Evolutionary conservation across 2,329 filamentous ascomycete species (phyloP).

Genomic region (Chaetomium sp.): DNA sequence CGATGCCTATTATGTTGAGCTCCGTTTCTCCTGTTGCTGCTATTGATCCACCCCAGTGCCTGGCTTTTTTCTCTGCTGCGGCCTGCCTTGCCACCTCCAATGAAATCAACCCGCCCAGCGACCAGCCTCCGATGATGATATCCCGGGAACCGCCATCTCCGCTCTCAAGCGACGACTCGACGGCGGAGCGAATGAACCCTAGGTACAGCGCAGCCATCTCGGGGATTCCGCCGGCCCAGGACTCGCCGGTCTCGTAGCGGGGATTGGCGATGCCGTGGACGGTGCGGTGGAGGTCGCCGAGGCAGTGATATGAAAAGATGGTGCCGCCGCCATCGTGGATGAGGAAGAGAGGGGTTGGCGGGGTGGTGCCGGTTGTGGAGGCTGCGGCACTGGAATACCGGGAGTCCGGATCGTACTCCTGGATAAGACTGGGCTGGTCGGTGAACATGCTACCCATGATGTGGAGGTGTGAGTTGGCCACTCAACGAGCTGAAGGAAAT

Average conservation of each 20-base stretch:
- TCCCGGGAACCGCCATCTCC: slow-evolving; percentile 21
- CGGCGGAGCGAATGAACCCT: slow-evolving; percentile 35
- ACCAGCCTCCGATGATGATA: slow-evolving; percentile 51
- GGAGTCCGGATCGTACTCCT: not conserved
- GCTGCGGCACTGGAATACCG: not conserved
- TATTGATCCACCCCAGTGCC: not conserved
- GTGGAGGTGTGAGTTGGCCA: not conserved
- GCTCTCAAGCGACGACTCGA: slow-evolving; percentile 23
- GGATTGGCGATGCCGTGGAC: slow-evolving; percentile 52
- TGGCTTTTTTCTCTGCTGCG: not conserved
- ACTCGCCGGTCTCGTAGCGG: slow-evolving; percentile 39
- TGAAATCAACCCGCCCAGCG: slow-evolving; percentile 45
- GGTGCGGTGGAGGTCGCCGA: slow-evolving; percentile 42
- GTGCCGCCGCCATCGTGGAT: slow-evolving; percentile 58
- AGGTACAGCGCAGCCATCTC: slow-evolving; percentile 50
- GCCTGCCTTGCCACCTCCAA: slow-evolving; percentile 42
- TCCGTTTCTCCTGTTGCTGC: slow-evolving; percentile 4
- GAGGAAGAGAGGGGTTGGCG: slow-evolving; percentile 44
- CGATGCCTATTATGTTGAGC: slow-evolving; percentile 41
- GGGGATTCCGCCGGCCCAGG: slow-evolving; percentile 45
- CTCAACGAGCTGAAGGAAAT: too few species aligned
- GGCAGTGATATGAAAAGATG: slow-evolving; percentile 50
- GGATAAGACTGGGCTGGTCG: slow-evolving; percentile 13
- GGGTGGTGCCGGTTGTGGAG: not conserved
- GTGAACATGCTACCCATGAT: slow-evolving; percentile 16